Evolutionary conservation across 805 yeast species (phyloP).

Genomic region (Torulaspora franciscae): DNA sequence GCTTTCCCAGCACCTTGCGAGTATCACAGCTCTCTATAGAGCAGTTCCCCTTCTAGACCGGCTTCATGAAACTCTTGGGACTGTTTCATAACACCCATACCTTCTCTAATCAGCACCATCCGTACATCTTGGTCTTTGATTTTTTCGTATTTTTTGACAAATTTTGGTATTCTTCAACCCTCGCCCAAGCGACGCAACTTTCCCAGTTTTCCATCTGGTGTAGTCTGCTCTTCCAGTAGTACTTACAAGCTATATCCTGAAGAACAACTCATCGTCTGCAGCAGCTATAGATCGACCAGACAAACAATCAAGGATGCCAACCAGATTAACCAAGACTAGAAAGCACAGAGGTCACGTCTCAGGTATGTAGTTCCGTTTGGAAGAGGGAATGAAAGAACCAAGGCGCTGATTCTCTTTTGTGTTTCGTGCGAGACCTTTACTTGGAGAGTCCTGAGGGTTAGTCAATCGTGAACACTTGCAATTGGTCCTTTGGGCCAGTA

Average conservation of each 20-base stretch:
- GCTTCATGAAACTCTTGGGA: background rate
- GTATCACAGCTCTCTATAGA: background rate
- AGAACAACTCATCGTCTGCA: background rate
- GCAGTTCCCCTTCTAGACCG: background rate
- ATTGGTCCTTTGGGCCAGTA: background rate
- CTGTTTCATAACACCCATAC: background rate
- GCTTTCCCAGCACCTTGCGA: too few species aligned
- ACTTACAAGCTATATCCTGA: background rate
- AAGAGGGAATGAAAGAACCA: constrained; percentile 42
- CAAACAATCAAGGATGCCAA: constrained; percentile 66
- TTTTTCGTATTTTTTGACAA: background rate
- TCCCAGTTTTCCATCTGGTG: too few species aligned
- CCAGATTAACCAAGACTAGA: constrained; percentile 99
- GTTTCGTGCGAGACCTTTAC: constrained; percentile 8
- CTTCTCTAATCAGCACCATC: background rate
- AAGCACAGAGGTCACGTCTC: constrained; percentile 99
- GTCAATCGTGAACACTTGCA: constrained; percentile 2
- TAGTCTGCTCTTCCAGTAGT: background rate
- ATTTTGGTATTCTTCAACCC: background rate
- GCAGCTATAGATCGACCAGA: background rate
- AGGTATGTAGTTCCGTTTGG: constrained; percentile 60
- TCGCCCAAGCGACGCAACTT: background rate
- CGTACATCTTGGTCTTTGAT: background rate
- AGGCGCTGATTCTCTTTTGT: constrained; percentile 32
- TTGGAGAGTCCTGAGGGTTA: background rate